phyloP scores from a whole-genome alignment of 768 basidiomycete genomes.

The Gelatoporia subvermispora region DNA sequence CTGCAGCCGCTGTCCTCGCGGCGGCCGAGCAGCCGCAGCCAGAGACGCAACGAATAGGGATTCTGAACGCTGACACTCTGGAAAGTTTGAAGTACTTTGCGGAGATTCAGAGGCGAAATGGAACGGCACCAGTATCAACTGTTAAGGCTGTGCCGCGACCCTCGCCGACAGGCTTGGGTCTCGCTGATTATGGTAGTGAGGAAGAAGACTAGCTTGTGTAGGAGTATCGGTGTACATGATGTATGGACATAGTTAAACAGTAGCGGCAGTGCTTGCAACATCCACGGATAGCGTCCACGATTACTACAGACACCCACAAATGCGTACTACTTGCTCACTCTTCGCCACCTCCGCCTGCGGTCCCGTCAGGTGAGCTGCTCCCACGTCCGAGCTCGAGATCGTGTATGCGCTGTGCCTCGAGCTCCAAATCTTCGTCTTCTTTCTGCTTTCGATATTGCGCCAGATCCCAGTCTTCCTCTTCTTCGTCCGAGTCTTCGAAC shows the following conservation, averaged over 20 bases:
- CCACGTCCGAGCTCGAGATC: conserved; percentile 34
- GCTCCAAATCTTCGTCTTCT: conserved; percentile 54
- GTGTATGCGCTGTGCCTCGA: conserved; percentile 49
- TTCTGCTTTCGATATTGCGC: conserved; percentile 55
- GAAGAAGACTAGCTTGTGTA: conserved; percentile 33
- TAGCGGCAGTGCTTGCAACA: not conserved
- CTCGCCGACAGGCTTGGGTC: conserved; percentile 46
- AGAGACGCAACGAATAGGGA: conserved; percentile 39
- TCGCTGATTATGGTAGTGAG: conserved; percentile 80
- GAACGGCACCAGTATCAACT: conserved; percentile 18
- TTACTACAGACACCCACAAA: not conserved
- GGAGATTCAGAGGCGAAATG: conserved; percentile 73
- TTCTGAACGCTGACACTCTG: conserved; percentile 80
- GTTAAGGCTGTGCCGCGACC: conserved; percentile 27
- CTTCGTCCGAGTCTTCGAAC: conserved; percentile 75
- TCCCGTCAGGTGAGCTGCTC: conserved; percentile 23
- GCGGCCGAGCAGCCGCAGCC: conserved; percentile 3
- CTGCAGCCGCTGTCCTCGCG: conserved; percentile 6
- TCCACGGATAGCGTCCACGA: not conserved
- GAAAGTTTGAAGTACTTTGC: conserved; percentile 91
- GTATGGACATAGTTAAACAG: conserved; percentile 10
- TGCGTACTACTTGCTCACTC: not conserved
- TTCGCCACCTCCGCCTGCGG: conserved; percentile 24
- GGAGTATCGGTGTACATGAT: conserved; percentile 7
- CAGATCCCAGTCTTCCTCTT: conserved; percentile 45